Evolutionary conservation across 108 stramenopile species (phyloP).

Genomic region (Fistulifera pelliculosa): DNA sequence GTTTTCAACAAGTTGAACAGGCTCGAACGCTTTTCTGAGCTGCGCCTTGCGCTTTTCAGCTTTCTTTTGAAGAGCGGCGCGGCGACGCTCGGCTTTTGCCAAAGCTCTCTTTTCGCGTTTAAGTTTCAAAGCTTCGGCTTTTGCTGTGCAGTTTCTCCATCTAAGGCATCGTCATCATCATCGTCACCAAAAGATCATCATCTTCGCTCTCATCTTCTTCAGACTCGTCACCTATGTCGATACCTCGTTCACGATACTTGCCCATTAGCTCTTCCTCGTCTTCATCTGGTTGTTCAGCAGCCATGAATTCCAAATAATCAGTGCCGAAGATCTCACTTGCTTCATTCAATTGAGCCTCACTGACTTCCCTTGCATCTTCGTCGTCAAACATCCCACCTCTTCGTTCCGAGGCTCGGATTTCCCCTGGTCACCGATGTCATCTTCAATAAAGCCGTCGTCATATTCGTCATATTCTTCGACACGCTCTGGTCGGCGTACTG

Average conservation of each 20-base stretch:
- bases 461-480: conserved; percentile 73
- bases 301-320: conserved; percentile 63
- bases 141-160: conserved; percentile 38
- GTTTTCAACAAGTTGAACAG: conserved; percentile 82
- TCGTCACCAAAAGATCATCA: conserved; percentile 39
- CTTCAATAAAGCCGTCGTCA: conserved; percentile 87
- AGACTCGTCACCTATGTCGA: conserved; percentile 63
- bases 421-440: conserved; percentile 74
- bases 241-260: conserved; percentile 63
- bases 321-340: conserved; percentile 74
- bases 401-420: conserved; percentile 33
- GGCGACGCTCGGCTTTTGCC: conserved; percentile 46
- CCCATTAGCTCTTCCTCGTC: conserved; percentile 36
- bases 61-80: conserved; percentile 29
- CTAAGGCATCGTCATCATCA: conserved; percentile 49
- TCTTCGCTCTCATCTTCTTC: conserved; percentile 41
- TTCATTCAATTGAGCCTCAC: conserved; percentile 58
- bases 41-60: conserved; percentile 64
- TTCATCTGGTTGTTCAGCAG: conserved; percentile 29
- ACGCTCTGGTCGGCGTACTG: not conserved
- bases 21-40: conserved; percentile 77
- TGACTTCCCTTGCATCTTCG: conserved; percentile 42
- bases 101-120: conserved; percentile 64
- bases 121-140: conserved; percentile 60
- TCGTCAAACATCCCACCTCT: conserved; percentile 19